Conservation (phyloP, 352 stramenopile species). For the Elongisporangium prolatum region DNA sequence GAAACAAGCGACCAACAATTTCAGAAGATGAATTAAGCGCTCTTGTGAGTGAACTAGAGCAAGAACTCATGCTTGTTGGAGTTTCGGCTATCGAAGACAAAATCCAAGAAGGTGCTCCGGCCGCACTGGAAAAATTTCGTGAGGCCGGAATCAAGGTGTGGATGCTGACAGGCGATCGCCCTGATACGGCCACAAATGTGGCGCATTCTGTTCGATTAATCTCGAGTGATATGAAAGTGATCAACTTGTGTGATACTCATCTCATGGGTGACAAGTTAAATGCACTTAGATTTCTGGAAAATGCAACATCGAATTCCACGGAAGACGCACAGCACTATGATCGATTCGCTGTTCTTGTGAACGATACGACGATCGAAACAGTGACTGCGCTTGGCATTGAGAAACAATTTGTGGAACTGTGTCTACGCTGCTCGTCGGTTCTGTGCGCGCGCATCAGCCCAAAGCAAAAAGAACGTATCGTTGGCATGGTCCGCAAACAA, state of each 20-base stretch:
- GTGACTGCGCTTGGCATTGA: constrained; percentile 29
- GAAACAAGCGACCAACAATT: constrained; percentile 5
- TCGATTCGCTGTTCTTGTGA: constrained; percentile 33
- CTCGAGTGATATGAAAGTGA: constrained; percentile 42
- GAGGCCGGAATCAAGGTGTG: constrained; percentile 68
- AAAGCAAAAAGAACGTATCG: constrained; percentile 96
- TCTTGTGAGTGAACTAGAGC: constrained; percentile 44
- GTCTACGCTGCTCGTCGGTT: constrained; percentile 88
- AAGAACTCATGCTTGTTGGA: constrained; percentile 39
- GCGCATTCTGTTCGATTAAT: constrained; percentile 48
- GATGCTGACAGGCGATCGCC: constrained; percentile 68
- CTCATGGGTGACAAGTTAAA: constrained; percentile 15
- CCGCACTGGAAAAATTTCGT: constrained; percentile 53
- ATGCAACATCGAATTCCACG: not conserved
- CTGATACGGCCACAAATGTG: constrained; percentile 65
- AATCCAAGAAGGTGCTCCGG: constrained; percentile 51
- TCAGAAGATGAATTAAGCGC: constrained; percentile 25
- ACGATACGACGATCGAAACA: constrained; percentile 45
- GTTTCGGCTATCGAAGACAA: constrained; percentile 68
- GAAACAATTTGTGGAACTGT: constrained; percentile 38
- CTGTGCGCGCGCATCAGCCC: constrained; percentile 95
- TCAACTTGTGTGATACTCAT: constrained; percentile 29
- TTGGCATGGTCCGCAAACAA: constrained; percentile 85
- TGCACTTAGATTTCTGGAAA: constrained; percentile 6
- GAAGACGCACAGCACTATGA: constrained; percentile 1